These are phyloP conservation scores for Lavandula angustifolia DNA, from an alignment of 257 asterid species.

Conservation along the genomic window DNA sequence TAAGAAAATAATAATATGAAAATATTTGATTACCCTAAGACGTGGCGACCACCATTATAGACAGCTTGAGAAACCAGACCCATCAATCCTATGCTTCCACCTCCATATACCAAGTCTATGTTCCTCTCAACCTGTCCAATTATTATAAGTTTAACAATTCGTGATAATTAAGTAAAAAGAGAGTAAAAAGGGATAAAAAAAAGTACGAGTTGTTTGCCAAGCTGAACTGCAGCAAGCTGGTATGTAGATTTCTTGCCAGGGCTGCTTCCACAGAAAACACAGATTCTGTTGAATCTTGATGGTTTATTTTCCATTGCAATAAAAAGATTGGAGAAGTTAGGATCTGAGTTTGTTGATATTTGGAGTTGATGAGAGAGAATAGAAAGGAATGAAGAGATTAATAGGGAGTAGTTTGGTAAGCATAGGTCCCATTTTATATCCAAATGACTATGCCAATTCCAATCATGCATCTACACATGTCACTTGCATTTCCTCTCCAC, in stretches of 20 bases:
- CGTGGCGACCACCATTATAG: slow-evolving; percentile 80
- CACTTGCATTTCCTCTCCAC: too few species aligned
- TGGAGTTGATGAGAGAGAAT: too few species aligned
- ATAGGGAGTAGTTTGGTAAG: too few species aligned
- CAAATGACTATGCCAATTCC: too few species aligned
- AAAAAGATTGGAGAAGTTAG: too few species aligned
- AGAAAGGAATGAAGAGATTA: too few species aligned
- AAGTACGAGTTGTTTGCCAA: slow-evolving; percentile 62
- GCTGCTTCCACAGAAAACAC: slow-evolving; percentile 82
- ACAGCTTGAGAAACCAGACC: slow-evolving; percentile 81
- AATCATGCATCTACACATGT: too few species aligned
- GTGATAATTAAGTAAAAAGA: too few species aligned
- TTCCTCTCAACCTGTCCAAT: slow-evolving; percentile 70
- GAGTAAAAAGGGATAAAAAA: too few species aligned
- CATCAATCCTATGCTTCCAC: slow-evolving; percentile 86
- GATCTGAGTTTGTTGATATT: too few species aligned
- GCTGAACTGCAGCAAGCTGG: slow-evolving; percentile 70
- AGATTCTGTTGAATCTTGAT: slow-evolving; percentile 71
- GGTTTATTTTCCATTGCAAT: slow-evolving; percentile 8
- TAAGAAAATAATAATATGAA: background rate
- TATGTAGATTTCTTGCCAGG: slow-evolving; percentile 78
- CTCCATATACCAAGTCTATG: slow-evolving; percentile 86
- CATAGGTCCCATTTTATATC: too few species aligned
- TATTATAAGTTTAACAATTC: too few species aligned
- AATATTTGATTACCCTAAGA: slow-evolving; percentile 57